phyloP scores from a whole-genome alignment of 306 rosid species.

The Quercus robur region DNA sequence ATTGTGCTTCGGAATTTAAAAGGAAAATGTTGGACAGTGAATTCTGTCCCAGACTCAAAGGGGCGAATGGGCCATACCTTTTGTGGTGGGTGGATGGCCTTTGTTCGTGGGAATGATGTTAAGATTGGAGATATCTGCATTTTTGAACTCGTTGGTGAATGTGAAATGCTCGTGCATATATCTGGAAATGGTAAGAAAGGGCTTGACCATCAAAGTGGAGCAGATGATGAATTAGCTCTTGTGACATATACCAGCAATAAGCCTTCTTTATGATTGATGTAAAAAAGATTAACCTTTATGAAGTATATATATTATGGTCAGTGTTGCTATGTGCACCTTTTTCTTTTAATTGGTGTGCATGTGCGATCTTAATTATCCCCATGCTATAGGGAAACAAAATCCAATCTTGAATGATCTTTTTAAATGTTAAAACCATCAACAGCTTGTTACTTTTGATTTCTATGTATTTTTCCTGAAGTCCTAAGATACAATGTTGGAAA shows the following conservation, averaged over 20 bases:
- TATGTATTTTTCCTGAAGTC: no score
- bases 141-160: conserved; percentile 67
- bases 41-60: conserved; percentile 83
- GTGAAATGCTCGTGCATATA: conserved; percentile 70
- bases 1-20: conserved; percentile 62
- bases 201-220: conserved; percentile 43
- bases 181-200: conserved; percentile 67
- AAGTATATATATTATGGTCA: conserved; percentile 17
- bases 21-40: conserved; percentile 82
- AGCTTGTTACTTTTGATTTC: no score
- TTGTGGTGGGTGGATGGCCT: conserved; percentile 97
- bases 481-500: no score
- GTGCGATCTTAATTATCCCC: neutral
- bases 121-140: conserved; percentile 81
- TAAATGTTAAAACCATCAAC: no score
- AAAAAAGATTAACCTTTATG: conserved; percentile 12
- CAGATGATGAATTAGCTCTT: conserved; percentile 35
- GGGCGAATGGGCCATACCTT: conserved; percentile 77
- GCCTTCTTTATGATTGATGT: conserved; percentile 28
- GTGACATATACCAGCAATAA: conserved; percentile 39
- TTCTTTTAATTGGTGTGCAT: neutral
- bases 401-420: no score
- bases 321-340: neutral
- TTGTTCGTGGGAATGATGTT: conserved; percentile 79
- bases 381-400: no score